A percentile compares a stretch with the other conserved stretches of the same genome.
Conservation (phyloP, 2,329 filamentous ascomycete genomes). For the Arthrobotrys entomopaga region DNA sequence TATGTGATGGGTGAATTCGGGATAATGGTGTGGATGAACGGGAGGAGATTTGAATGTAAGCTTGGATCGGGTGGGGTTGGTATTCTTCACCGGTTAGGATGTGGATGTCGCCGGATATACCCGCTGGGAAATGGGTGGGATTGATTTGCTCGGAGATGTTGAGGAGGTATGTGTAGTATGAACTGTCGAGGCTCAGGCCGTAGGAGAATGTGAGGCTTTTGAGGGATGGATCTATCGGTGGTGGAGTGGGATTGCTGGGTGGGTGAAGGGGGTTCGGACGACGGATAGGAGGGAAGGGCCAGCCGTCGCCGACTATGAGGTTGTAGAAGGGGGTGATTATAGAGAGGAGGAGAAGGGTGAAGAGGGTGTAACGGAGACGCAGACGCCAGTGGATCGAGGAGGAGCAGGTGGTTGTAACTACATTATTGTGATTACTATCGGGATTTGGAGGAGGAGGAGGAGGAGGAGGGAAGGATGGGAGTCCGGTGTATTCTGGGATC, state of each 20-base stretch:
- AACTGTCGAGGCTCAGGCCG: constrained; percentile 3
- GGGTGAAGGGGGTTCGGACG: constrained; percentile 8
- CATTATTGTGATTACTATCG: too few relatives aligned
- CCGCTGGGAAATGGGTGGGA: constrained; percentile 13
- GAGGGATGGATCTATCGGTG: constrained; percentile 14
- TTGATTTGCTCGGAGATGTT: constrained; percentile 16
- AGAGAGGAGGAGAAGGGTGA: constrained; percentile 11
- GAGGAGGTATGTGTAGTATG: not conserved
- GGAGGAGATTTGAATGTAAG: constrained; percentile 23
- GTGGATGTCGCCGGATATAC: constrained; percentile 18
- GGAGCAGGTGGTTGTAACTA: not conserved
- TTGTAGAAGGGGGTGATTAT: constrained; percentile 18
- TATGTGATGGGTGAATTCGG: not conserved
- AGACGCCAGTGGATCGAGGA: constrained; percentile 10
- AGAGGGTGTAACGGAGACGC: constrained; percentile 18
- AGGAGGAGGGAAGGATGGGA: not conserved
- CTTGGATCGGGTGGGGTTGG: constrained; percentile 10
- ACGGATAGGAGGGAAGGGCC: not conserved
- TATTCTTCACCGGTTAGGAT: constrained; percentile 19
- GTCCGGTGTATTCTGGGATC: not conserved
- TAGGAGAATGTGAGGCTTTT: constrained; percentile 12
- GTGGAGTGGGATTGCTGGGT: constrained; percentile 12
- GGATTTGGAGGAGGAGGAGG: not conserved
- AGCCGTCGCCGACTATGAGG: not conserved
- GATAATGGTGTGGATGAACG: not conserved